phyloP scores from a whole-genome alignment of 148 eudicot species.

The Mesembryanthemum crystallinum region DNA sequence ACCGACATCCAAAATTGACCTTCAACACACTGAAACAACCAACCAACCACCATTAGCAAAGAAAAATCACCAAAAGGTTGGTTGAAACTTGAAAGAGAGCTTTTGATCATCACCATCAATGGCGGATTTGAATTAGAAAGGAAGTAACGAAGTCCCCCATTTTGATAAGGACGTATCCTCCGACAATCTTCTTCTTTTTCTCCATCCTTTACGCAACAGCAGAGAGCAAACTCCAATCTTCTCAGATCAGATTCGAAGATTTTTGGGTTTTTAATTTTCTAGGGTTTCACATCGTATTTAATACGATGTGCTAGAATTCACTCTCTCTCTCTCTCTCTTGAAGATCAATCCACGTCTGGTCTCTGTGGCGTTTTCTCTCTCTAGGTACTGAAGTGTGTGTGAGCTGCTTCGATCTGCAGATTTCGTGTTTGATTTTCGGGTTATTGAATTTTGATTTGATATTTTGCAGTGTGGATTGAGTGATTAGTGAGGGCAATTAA shows the following conservation, averaged over 20 bases:
- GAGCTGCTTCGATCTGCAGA: conserved; percentile 22
- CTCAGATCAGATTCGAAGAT: conserved; percentile 18
- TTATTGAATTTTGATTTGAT: conserved; percentile 7
- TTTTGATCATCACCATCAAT: conserved; percentile 20
- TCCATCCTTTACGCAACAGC: conserved; percentile 44
- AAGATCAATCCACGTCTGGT: background rate
- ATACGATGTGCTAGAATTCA: conserved; percentile 17
- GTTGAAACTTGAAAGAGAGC: background rate
- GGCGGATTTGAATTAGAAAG: conserved; percentile 22
- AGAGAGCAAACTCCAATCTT: background rate
- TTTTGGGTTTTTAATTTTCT: conserved; percentile 8
- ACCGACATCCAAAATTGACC: background rate
- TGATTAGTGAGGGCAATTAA: conserved; percentile 15
- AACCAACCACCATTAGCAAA: conserved; percentile 8
- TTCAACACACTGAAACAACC: too few species aligned
- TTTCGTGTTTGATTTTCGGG: background rate
- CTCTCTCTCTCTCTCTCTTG: conserved; percentile 10
- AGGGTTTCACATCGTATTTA: conserved; percentile 29
- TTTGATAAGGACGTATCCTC: conserved; percentile 31
- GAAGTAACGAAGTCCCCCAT: background rate
- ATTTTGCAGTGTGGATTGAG: conserved; percentile 16
- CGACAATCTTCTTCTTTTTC: conserved; percentile 18
- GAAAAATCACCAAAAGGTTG: background rate
- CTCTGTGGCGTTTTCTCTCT: too few species aligned
- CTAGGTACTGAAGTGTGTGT: background rate